Evolutionary conservation across 164 flowering plant genomes (phyloP), one percentile per base, ranked within the genome.

Genomic region (Euptelea pleiosperma): DNA sequence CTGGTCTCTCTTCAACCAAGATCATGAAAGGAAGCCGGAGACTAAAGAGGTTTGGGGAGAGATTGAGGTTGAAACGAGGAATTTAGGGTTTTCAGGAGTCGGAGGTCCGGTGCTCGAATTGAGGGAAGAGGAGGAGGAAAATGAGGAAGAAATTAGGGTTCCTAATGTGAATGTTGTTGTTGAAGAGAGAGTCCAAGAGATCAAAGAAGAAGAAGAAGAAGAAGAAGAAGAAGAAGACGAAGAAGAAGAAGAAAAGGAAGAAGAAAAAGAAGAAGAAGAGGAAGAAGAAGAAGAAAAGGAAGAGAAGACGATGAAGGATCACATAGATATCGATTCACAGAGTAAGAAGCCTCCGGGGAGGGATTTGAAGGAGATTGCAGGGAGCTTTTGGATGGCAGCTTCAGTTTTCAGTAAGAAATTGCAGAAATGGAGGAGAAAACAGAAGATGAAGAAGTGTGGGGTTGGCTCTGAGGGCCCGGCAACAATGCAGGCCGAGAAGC

Each of bases 401-500:
- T 89, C 96, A 3, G 92, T 84, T 26, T 85, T 91, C 70, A 84
- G 84, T 59, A 85, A 81, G 84, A 92, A 82, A 57, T 62, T 82
- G 70, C 86, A 76, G 73, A 87, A 82, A 55, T 92, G 98, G 98
- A 77, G 85, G 69, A 73, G 71, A 24, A 92, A 84, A 62, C 84
- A 83, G 74, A 82, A 78, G 80, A 52, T 37, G 54, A 87, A 79
- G 78, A 71, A 80, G 74, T 63, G 57, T 0, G 62, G 55, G 4
- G 48, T 54, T 16, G 72, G 54, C 26, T 78, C 67, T 29, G 64
- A 62, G 1, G 60, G 65, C 0, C 70, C 73, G 7, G 67, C 73
- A 3, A 68, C 72, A 43, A 56, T 73, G 68, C 79, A 71, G 25
- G 72, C 72, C 8, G 84, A 75, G 74, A 82, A 72, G 60, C 78